Percentiles rank a stretch among this genome's conserved stretches.
Conservation (phyloP, 768 basidiomycete genomes). For the Chalciporus piperatus region DNA sequence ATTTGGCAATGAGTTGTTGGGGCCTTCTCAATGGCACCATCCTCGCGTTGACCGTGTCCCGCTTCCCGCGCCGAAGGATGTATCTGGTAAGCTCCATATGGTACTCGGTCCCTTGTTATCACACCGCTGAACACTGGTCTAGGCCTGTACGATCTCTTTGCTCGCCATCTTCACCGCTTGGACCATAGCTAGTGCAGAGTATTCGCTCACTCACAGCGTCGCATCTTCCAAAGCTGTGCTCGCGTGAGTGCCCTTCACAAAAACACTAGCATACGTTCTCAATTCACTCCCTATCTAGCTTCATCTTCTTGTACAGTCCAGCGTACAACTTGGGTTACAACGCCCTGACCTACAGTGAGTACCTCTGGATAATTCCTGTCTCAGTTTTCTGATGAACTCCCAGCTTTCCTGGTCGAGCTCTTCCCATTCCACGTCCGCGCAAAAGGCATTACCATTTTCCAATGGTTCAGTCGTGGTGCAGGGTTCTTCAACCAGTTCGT, state of each 20-base stretch:
- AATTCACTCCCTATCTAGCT: conserved; percentile 2
- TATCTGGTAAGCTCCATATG: conserved; percentile 12
- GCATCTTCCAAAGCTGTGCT: conserved; percentile 7
- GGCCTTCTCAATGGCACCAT: conserved; percentile 3
- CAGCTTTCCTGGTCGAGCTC: conserved; percentile 64
- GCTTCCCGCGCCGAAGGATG: conserved; percentile 16
- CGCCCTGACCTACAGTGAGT: conserved; percentile 10
- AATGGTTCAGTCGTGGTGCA: conserved; percentile 48
- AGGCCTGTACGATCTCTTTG: conserved; percentile 17
- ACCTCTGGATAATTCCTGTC: neutral
- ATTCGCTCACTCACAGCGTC: conserved; percentile 10
- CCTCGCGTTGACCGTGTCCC: conserved; percentile 5
- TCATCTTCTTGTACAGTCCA: conserved; percentile 18
- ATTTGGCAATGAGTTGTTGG: conserved; percentile 13
- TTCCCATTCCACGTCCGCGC: conserved; percentile 65
- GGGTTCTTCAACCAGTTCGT: conserved; percentile 14
- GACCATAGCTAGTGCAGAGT: conserved; percentile 19
- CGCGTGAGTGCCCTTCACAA: conserved; percentile 1
- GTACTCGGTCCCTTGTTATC: too few relatives aligned
- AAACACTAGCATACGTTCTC: neutral
- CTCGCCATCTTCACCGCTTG: conserved; percentile 13
- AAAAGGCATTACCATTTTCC: conserved; percentile 59
- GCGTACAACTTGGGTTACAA: conserved; percentile 15
- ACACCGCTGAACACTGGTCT: neutral
- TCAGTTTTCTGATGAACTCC: neutral